Conservation (phyloP, 805 yeast species). For the Saccharomyces jurei region DNA sequence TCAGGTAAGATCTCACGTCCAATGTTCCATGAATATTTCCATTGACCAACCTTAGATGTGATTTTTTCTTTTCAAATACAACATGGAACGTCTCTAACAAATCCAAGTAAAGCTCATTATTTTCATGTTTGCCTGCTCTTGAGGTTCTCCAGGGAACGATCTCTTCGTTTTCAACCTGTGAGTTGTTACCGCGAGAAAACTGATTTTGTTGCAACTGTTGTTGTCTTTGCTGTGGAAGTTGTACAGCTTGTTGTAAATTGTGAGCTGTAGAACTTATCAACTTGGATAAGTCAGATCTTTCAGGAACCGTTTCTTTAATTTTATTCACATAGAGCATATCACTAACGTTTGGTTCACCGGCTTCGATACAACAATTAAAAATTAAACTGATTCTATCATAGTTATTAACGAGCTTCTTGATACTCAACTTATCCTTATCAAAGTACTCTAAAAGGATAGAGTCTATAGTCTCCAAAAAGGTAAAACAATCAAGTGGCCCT, state of each 20-base stretch:
- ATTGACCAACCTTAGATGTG: conserved; percentile 9
- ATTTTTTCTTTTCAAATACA: conserved; percentile 29
- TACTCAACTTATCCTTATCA: conserved; percentile 41
- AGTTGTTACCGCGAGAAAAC: conserved; percentile 1
- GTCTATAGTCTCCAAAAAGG: conserved; percentile 43
- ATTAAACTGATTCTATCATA: conserved; percentile 63
- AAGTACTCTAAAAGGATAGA: conserved; percentile 52
- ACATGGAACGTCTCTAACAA: conserved; percentile 58
- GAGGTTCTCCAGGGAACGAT: conserved; percentile 71
- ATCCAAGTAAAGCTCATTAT: conserved; percentile 84
- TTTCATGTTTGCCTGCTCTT: conserved; percentile 53
- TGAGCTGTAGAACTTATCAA: conserved; percentile 33
- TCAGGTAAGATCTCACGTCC: conserved; percentile 56
- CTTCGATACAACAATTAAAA: conserved; percentile 70
- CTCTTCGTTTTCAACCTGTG: conserved; percentile 13
- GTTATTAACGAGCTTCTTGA: conserved; percentile 56
- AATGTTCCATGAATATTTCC: conserved; percentile 54
- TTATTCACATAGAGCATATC: conserved; percentile 48
- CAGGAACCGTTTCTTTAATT: conserved; percentile 62
- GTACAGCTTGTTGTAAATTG: conserved; percentile 14
- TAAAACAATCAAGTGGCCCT: conserved; percentile 47
- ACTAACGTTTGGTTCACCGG: conserved; percentile 62
- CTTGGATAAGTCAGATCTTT: conserved; percentile 28
- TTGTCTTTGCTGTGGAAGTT: conserved; percentile 5
- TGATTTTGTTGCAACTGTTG: conserved; percentile 3